Evolutionary conservation across 169 alveolate species (phyloP).

Genomic region (Babesia caballi): DNA sequence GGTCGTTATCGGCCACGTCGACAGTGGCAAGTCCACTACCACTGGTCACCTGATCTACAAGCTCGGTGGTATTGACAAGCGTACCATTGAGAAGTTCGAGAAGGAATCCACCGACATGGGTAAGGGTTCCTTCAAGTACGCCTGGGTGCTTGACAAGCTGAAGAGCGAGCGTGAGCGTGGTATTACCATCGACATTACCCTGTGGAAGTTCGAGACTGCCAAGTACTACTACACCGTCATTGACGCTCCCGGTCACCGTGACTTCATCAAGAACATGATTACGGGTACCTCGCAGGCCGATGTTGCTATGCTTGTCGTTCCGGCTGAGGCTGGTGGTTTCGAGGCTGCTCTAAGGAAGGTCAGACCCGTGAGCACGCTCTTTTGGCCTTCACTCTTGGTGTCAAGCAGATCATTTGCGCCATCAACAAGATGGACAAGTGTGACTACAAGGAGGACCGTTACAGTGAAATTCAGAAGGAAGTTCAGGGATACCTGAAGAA

Average conservation of each 20-base stretch:
- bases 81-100: constrained; percentile 94
- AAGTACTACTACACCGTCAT: constrained; percentile 95
- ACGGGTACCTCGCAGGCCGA: constrained; percentile 99
- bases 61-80: constrained; percentile 93
- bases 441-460: constrained; percentile 94
- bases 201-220: constrained; percentile 96
- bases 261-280: constrained; percentile 98
- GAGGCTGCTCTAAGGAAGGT: constrained; percentile 96
- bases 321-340: constrained; percentile 97
- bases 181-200: constrained; percentile 96
- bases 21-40: constrained; percentile 96
- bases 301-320: constrained; percentile 96
- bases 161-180: constrained; percentile 99
- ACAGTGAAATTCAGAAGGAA: constrained; percentile 94
- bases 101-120: constrained; percentile 93
- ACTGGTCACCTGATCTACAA: constrained; percentile 93
- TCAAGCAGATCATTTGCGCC: constrained; percentile 97
- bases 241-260: constrained; percentile 99
- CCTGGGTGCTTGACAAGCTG: constrained; percentile 97
- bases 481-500: constrained; percentile 91
- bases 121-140: constrained; percentile 94
- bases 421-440: constrained; percentile 98
- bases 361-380: constrained; percentile 99
- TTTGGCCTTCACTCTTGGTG: constrained; percentile 98
- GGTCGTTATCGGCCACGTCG: constrained; percentile 98